Conservation (phyloP, 306 rosid species). For the Hippophae rhamnoides region DNA sequence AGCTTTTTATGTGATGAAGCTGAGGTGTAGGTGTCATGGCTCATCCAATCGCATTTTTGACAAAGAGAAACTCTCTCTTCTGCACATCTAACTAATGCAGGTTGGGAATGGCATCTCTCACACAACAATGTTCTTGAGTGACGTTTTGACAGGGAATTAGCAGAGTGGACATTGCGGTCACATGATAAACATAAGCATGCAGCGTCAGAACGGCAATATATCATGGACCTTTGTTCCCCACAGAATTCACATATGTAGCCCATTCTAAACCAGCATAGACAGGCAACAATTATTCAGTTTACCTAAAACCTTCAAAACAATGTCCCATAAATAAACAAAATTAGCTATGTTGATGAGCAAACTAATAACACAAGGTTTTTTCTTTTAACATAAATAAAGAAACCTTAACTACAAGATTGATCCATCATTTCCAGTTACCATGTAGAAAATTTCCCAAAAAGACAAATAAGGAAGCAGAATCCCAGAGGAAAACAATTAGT, state of each 20-base stretch:
- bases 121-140: slow-evolving; percentile 78
- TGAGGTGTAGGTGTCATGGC: slow-evolving; percentile 53
- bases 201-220: slow-evolving; percentile 86
- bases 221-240: slow-evolving; percentile 81
- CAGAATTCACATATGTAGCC: slow-evolving; percentile 88
- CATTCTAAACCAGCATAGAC: slow-evolving; percentile 33
- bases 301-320: slow-evolving; percentile 22
- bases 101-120: slow-evolving; percentile 75
- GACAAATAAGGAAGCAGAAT: too few relatives aligned
- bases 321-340: slow-evolving; percentile 3
- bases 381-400: slow-evolving; percentile 2
- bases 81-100: slow-evolving; percentile 69
- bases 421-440: too few relatives aligned
- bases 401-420: background rate
- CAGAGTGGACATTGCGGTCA: slow-evolving; percentile 91
- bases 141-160: slow-evolving; percentile 86
- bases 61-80: slow-evolving; percentile 84
- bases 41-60: slow-evolving; percentile 89
- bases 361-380: slow-evolving; percentile 4
- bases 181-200: slow-evolving; percentile 92
- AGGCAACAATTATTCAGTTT: slow-evolving; percentile 12
- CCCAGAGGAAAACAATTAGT: too few relatives aligned
- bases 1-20: slow-evolving; percentile 64
- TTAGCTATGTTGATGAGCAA: slow-evolving; percentile 23
- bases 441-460: too few relatives aligned